phyloP scores from a whole-genome alignment of 1,284 basidiomycete species.

The Marasmius sp. region DNA sequence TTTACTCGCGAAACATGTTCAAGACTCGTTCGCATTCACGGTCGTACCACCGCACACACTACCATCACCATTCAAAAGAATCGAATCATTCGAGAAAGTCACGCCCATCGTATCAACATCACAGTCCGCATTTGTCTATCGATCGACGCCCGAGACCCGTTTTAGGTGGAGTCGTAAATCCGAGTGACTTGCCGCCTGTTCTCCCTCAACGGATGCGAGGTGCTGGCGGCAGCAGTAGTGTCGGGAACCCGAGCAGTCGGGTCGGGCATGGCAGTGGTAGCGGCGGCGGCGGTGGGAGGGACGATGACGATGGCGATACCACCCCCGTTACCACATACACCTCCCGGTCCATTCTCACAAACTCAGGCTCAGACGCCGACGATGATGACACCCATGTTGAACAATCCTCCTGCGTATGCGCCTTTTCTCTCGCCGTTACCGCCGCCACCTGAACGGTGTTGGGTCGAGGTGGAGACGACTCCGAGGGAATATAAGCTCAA shows the following conservation, averaged over 20 bases:
- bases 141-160: slow-evolving; percentile 14
- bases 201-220: slow-evolving; percentile 5
- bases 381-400: not conserved
- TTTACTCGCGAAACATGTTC: too few relatives aligned
- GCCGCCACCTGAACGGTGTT: slow-evolving; percentile 51
- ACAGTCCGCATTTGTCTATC: not conserved
- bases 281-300: not conserved
- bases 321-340: not conserved
- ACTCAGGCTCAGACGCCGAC: not conserved
- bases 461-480: slow-evolving; percentile 70
- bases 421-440: slow-evolving; percentile 61
- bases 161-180: too few relatives aligned
- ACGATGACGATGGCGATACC: not conserved
- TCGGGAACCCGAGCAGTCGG: not conserved
- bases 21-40: not conserved
- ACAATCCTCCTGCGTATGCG: slow-evolving; percentile 41
- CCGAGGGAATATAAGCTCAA: slow-evolving; percentile 59
- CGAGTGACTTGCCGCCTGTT: too few relatives aligned
- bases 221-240: too few relatives aligned
- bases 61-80: not conserved
- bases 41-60: not conserved
- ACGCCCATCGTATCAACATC: not conserved
- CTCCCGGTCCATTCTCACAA: not conserved
- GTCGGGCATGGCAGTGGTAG: not conserved
- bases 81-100: not conserved